Evolutionary conservation across 148 eudicot genomes (phyloP), one percentile per base, ranked within the genome.

Genomic region (Hydrangea macrophylla): DNA sequence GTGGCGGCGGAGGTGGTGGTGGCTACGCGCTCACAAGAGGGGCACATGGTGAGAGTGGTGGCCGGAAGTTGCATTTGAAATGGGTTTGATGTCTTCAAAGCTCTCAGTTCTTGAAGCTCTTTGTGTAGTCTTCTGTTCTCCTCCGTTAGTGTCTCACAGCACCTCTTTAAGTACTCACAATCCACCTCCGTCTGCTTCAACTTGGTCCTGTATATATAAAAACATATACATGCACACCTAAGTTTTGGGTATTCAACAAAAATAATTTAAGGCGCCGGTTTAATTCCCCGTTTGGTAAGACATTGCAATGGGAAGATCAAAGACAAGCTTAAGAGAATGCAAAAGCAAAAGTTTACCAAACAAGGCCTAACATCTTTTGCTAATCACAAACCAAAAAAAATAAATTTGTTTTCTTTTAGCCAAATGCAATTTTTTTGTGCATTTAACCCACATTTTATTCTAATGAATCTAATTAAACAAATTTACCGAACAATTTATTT

Each of bases 21-120:
- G 69, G 84, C 82, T 12, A 81, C 84, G 22, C 85, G 80, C 70
- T 84, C 80, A 64, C 88, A 84, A 12, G 85, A 81, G 5, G 88
- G 88, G 70, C 88, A 84, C 88, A 84, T 84, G 57, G 88, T 84
- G 58, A 84, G 85, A 11, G 88, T 81, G 72, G 88, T 81, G 68
- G 85, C 85, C 1, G 88, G 88, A 0, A 32, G 78, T 68, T 81
- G 85, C 77, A 69, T 74, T 79, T 81, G 76, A 61, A 76, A 81
- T 27, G 85, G 85, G 48, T 62, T 76, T 2, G 83, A 64, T 18
- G 82, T 61, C 55, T 81, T 84, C 53, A 84, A 60, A 31, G 85
- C 75, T 59, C 88, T 81, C 57, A 84, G 37, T 60, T 81, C 83
- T 63, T 81, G 85, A 26, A 84, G 65, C 71, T 84, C 88, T 24